These are phyloP conservation scores for Pisolithus thermaeus DNA, from an alignment of 1,284 basidiomycete species.

Conservation along the genomic window DNA sequence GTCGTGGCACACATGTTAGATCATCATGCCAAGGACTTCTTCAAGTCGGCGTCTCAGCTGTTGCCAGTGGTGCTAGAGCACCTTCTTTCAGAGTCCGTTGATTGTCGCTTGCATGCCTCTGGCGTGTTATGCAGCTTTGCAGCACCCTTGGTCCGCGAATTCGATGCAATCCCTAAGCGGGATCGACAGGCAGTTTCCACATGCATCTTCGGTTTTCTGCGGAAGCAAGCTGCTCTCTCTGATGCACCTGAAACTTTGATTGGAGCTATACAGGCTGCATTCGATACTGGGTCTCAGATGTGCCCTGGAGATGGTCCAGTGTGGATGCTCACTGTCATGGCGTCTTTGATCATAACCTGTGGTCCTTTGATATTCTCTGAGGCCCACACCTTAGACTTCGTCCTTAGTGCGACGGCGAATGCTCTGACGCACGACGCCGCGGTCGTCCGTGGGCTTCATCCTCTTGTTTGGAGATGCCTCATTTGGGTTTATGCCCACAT, in stretches of 20 bases:
- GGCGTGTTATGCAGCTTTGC: slow-evolving; percentile 39
- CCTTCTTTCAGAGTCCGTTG: slow-evolving; percentile 28
- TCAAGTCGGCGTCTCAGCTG: slow-evolving; percentile 27
- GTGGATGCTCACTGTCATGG: slow-evolving; percentile 34
- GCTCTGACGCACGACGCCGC: slow-evolving; percentile 30
- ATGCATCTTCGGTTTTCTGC: slow-evolving; percentile 26
- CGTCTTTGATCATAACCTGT: slow-evolving; percentile 44
- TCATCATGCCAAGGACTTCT: slow-evolving; percentile 27
- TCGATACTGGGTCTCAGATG: slow-evolving; percentile 17
- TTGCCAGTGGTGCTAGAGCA: slow-evolving; percentile 34
- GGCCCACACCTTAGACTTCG: slow-evolving; percentile 35
- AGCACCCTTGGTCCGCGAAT: slow-evolving; percentile 19
- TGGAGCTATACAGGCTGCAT: slow-evolving; percentile 20
- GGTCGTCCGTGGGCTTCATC: slow-evolving; percentile 33
- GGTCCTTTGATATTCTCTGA: slow-evolving; percentile 40
- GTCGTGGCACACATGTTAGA: slow-evolving; percentile 36
- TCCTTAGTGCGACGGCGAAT: slow-evolving; percentile 31
- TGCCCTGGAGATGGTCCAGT: slow-evolving; percentile 28
- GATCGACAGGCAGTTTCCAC: slow-evolving; percentile 12
- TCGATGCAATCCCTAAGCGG: slow-evolving; percentile 5
- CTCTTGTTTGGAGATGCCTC: slow-evolving; percentile 47
- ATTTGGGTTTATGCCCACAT: slow-evolving; percentile 44
- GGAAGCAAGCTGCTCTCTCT: slow-evolving; percentile 15
- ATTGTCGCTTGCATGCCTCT: slow-evolving; percentile 35
- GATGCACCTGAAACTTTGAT: slow-evolving; percentile 7